Evolutionary conservation across 23 red algal genomes (phyloP).

Genomic region (Gracilaria caudata): DNA sequence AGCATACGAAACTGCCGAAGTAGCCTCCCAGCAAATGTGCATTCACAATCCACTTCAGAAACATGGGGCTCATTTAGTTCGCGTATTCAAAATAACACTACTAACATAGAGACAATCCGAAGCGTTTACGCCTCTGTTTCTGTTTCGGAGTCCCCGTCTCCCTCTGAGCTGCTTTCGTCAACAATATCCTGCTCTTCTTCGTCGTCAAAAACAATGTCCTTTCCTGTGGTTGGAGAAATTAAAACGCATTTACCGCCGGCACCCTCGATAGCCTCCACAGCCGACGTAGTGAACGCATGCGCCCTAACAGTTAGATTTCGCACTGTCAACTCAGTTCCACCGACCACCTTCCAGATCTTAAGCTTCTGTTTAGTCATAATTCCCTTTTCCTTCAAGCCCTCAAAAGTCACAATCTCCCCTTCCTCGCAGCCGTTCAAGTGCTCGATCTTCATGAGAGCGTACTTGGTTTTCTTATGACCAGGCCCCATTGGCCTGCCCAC

Average conservation of each 20-base stretch:
- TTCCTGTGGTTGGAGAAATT: conserved; percentile 80
- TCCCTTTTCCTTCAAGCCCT: conserved; percentile 61
- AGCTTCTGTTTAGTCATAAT: conserved; percentile 84
- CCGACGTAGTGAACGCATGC: conserved; percentile 92
- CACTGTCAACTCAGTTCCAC: conserved; percentile 77
- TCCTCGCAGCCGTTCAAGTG: conserved; percentile 78
- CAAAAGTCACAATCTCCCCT: conserved; percentile 78
- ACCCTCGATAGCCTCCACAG: conserved; percentile 83
- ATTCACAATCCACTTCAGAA: too few species aligned
- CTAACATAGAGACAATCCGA: not conserved
- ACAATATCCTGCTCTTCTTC: conserved; percentile 39
- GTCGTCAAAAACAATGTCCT: conserved; percentile 74
- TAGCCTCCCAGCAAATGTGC: too few species aligned
- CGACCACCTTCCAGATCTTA: conserved; percentile 93
- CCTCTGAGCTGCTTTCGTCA: not conserved
- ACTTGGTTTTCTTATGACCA: conserved; percentile 86
- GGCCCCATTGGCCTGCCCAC: conserved; percentile 90
- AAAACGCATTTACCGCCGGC: conserved; percentile 91
- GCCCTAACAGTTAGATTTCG: conserved; percentile 91
- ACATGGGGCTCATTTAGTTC: not conserved
- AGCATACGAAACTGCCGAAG: too few species aligned
- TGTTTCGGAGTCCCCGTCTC: not conserved
- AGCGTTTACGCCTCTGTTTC: not conserved
- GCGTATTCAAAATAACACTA: not conserved
- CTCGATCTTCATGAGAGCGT: conserved; percentile 88